Evolutionary conservation across 2,329 filamentous ascomycete species (phyloP).

Genomic region (Verticillium isaacii): DNA sequence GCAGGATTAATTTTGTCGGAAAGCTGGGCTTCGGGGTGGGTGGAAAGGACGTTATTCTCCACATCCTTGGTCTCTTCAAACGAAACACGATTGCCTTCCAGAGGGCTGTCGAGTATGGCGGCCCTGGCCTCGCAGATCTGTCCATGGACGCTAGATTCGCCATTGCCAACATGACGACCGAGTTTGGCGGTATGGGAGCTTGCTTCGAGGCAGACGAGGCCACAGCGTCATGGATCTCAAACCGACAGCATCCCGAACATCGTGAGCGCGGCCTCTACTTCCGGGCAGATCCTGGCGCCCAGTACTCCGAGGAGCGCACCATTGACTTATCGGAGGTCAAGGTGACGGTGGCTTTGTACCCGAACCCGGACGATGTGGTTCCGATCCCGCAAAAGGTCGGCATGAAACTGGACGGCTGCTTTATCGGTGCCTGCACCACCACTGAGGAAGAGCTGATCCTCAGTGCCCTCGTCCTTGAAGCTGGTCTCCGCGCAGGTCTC

Average conservation of each 20-base stretch:
- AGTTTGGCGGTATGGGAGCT: conserved; percentile 35
- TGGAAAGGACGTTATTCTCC: conserved; percentile 40
- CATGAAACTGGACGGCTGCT: conserved; percentile 32
- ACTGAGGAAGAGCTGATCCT: conserved; percentile 37
- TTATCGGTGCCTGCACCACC: conserved; percentile 41
- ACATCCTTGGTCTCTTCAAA: conserved; percentile 36
- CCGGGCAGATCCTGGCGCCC: conserved; percentile 27
- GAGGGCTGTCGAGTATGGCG: conserved; percentile 38
- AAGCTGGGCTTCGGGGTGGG: conserved; percentile 28
- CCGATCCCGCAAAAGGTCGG: conserved; percentile 25
- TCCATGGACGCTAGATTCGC: conserved; percentile 39
- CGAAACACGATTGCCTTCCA: conserved; percentile 39
- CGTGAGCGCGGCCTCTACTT: conserved; percentile 28
- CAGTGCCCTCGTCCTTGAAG: conserved; percentile 31
- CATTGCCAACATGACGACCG: conserved; percentile 40
- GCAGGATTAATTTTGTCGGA: conserved; percentile 33
- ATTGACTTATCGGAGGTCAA: conserved; percentile 32
- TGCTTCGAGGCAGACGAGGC: conserved; percentile 32
- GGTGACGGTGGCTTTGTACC: conserved; percentile 31
- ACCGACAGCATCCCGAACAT: conserved; percentile 22
- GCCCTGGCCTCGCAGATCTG: conserved; percentile 31
- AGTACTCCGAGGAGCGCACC: conserved; percentile 25
- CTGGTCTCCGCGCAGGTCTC: conserved; percentile 26
- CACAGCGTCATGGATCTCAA: conserved; percentile 25
- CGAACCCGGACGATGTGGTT: conserved; percentile 35